Base-by-base conservation (phyloP, 176 grass and related monocot species). In the Cenchrus purpureus region DNA sequence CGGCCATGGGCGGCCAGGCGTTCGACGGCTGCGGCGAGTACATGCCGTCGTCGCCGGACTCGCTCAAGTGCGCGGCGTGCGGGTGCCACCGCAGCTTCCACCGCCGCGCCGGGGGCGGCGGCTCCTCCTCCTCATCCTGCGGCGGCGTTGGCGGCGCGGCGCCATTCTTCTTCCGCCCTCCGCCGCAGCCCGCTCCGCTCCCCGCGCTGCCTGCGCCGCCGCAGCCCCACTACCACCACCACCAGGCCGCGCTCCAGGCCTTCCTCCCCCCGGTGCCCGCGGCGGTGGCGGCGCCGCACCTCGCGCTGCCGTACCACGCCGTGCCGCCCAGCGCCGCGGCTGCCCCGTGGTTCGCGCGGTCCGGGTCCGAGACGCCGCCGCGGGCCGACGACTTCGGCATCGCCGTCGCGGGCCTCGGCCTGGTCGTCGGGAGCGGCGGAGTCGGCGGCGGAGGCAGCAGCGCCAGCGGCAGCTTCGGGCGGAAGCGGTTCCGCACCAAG, bases 71-170 rank as follows among this genome's bases (percentile, higher is more conserved):
- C 89, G 92, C 91, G 3, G 96, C 96, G 0, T 98, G 96, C 78
- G 86, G 91, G 0, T 98, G 96, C 85, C 96, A 98, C 89, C 85
- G 96, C 79, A 95, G 90, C 91, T 98, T 98, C 93, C 96, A 98
- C 87, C 82, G 96, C 76, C 93, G 85, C 71, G 75, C 13, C 32
- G 77, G 59, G 0, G 66, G 66, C 48, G 0, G 10, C 7, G 5
- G 7, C 9, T 1, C 49, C 49, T 51, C 48, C 46, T 0, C 14
- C 9, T 1, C 49, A 10, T 51, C 49, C 10, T 51, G 49, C 49
- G 49, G 11, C 7, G 16, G 12, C 8, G 15, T 10, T 48, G 0
- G 58, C 81, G 52, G 37, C 31, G 6, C 12, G 29, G 7, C 46
- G 22, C 74, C 85, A 2, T 48, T 71, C 25, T 82, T 90, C 59